Percentiles rank a stretch among this genome's conserved stretches.
These are phyloP conservation scores for Sisymbrium altissimum DNA, from an alignment of 345 rosid genomes.

Conservation along the genomic window DNA sequence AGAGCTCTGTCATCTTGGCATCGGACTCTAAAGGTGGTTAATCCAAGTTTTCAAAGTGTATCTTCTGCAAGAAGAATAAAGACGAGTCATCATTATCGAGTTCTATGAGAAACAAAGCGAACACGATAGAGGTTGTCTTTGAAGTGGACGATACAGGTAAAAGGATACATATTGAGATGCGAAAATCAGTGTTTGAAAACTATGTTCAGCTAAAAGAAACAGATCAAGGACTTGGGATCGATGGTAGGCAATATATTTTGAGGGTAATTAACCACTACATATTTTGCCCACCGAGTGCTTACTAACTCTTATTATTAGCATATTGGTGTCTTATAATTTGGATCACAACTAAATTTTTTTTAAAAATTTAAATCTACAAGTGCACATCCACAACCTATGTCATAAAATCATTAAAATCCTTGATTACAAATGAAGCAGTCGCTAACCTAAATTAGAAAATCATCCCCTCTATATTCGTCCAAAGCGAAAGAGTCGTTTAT, in stretches of 20 bases:
- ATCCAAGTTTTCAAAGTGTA: conserved; percentile 20
- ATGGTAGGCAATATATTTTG: too few species aligned
- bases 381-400: background rate
- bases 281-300: background rate
- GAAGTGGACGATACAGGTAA: conserved; percentile 81
- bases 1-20: conserved; percentile 5
- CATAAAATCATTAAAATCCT: background rate
- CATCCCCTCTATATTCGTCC: background rate
- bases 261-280: background rate
- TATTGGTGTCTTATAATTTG: background rate
- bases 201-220: conserved; percentile 75
- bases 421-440: background rate
- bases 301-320: background rate
- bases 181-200: conserved; percentile 61
- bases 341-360: background rate
- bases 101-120: conserved; percentile 17
- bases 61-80: conserved; percentile 29
- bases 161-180: conserved; percentile 67
- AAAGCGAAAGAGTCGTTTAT: background rate
- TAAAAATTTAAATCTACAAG: background rate
- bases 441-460: background rate
- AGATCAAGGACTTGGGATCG: conserved; percentile 40
- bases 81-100: conserved; percentile 20
- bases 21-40: conserved; percentile 22
- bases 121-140: conserved; percentile 49